These are phyloP conservation scores for Phlebiopsis gigantea DNA, from an alignment of 768 basidiomycete species.

Conservation along the genomic window DNA sequence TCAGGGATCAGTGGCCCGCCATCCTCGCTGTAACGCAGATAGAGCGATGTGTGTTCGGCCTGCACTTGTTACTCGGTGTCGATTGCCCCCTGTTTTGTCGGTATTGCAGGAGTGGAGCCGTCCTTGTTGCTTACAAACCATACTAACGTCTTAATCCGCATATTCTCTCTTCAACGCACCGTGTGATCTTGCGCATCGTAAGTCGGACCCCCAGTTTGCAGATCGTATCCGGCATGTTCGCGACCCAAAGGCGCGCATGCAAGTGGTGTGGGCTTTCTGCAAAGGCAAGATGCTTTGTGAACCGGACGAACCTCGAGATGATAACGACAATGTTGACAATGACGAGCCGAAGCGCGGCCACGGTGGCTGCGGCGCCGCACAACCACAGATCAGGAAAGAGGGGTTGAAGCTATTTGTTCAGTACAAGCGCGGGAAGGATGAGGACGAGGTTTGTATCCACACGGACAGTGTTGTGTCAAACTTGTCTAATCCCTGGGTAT, in stretches of 20 bases:
- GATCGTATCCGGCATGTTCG: slow-evolving; percentile 84
- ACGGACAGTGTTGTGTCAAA: slow-evolving; percentile 1
- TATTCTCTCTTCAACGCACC: slow-evolving; percentile 30
- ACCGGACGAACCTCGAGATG: slow-evolving; percentile 83
- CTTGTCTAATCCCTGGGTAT: not conserved
- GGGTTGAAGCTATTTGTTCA: slow-evolving; percentile 92
- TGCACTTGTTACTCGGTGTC: slow-evolving; percentile 60
- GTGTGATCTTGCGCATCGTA: slow-evolving; percentile 29
- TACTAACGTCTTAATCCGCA: slow-evolving; percentile 66
- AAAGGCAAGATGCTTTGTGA: slow-evolving; percentile 88
- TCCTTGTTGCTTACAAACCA: slow-evolving; percentile 29
- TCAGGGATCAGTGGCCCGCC: slow-evolving; percentile 39
- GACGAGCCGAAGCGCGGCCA: slow-evolving; percentile 86
- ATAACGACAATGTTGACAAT: slow-evolving; percentile 61
- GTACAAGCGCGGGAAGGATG: slow-evolving; percentile 92
- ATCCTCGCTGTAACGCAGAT: slow-evolving; percentile 70
- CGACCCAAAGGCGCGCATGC: slow-evolving; percentile 84
- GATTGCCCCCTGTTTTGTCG: slow-evolving; percentile 56
- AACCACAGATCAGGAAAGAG: slow-evolving; percentile 90
- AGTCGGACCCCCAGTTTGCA: slow-evolving; percentile 82
- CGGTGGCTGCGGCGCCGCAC: slow-evolving; percentile 93
- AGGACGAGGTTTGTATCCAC: slow-evolving; percentile 75
- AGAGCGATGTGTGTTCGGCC: slow-evolving; percentile 45
- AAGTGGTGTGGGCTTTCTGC: slow-evolving; percentile 79
- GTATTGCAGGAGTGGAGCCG: slow-evolving; percentile 19